Conservation (phyloP, 164 flowering plant species). For the Sextonia rubra region DNA sequence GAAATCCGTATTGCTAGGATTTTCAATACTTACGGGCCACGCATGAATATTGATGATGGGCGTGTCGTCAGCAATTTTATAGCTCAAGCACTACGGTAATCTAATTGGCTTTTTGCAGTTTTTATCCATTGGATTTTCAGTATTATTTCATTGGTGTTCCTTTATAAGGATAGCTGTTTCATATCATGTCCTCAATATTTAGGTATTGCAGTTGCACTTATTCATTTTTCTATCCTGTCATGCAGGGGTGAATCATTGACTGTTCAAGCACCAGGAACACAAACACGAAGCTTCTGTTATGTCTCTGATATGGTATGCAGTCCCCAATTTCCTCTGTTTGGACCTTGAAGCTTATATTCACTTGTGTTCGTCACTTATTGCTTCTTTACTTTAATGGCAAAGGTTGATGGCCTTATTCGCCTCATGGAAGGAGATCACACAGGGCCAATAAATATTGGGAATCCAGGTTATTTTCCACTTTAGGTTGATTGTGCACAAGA, state of each 20-base stretch:
- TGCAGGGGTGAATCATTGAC: slow-evolving; percentile 61
- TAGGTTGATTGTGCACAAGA: neutral
- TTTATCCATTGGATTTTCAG: neutral
- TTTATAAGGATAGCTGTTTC: neutral
- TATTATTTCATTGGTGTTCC: neutral
- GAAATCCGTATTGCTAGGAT: slow-evolving; percentile 79
- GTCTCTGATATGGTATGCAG: slow-evolving; percentile 78
- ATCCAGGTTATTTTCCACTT: slow-evolving; percentile 49
- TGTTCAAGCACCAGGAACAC: slow-evolving; percentile 72
- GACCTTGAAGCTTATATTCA: neutral
- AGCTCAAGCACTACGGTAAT: slow-evolving; percentile 76
- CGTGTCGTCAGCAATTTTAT: slow-evolving; percentile 89
- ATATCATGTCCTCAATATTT: neutral
- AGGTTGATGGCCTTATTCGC: slow-evolving; percentile 82
- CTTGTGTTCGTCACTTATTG: neutral
- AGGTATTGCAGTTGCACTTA: neutral
- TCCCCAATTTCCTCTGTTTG: neutral
- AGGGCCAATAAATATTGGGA: slow-evolving; percentile 79
- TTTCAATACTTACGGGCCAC: slow-evolving; percentile 81
- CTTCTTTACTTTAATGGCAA: neutral
- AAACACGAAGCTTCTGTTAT: slow-evolving; percentile 78
- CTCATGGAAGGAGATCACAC: slow-evolving; percentile 80
- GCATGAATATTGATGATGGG: slow-evolving; percentile 89
- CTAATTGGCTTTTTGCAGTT: neutral
- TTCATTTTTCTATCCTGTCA: neutral